Evolutionary conservation across 2,329 filamentous ascomycete genomes (phyloP).

Genomic region (Trichophyton verrucosum): DNA sequence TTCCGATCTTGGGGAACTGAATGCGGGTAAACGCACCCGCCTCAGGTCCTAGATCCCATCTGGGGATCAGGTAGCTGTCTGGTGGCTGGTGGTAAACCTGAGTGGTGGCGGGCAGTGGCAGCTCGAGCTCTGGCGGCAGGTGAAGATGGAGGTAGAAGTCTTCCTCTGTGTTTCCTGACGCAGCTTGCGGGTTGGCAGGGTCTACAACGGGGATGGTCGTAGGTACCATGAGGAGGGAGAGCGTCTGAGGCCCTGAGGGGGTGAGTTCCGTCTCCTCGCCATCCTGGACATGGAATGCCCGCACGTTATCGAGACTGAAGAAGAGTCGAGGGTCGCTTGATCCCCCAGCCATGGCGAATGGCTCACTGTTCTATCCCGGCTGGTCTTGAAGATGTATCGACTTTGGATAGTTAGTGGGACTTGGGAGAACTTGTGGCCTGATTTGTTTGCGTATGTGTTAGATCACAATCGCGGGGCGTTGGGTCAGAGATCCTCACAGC

Average conservation of each 20-base stretch:
- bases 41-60: conserved; percentile 84
- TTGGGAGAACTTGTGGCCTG: too few relatives aligned
- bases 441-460: too few relatives aligned
- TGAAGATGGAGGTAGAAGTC: conserved; percentile 97
- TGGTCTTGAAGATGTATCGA: background rate
- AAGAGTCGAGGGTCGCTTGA: conserved; percentile 28
- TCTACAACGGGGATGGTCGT: conserved; percentile 60
- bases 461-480: too few relatives aligned
- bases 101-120: conserved; percentile 85
- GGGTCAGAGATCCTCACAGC: too few relatives aligned
- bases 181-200: conserved; percentile 44
- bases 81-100: conserved; percentile 96
- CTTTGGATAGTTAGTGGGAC: background rate
- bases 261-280: conserved; percentile 75
- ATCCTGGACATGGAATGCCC: conserved; percentile 80
- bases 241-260: conserved; percentile 72
- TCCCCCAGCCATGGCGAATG: conserved; percentile 7
- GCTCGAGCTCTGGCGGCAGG: conserved; percentile 83
- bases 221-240: conserved; percentile 91
- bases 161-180: conserved; percentile 51
- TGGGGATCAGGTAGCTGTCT: conserved; percentile 81
- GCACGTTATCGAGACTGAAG: conserved; percentile 60
- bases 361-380: background rate
- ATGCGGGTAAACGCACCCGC: conserved; percentile 85
- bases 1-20: conserved; percentile 68